These are phyloP conservation scores for Flueggea neowawraea DNA, from an alignment of 441 rosid species.

Conservation along the genomic window DNA sequence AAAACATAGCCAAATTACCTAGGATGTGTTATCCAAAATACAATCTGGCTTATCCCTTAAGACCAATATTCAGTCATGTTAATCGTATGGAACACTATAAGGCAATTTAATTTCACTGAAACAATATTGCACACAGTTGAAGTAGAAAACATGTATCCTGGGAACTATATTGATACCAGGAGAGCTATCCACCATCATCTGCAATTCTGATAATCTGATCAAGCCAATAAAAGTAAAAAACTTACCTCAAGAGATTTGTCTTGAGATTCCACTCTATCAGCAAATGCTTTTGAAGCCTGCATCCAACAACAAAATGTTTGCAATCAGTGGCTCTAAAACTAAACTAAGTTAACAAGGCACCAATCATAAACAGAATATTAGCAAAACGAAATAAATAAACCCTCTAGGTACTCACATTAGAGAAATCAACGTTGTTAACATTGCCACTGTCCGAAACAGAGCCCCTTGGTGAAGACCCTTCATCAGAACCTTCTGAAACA, in stretches of 20 bases:
- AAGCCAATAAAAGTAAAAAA: not conserved
- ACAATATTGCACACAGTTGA: too few species aligned
- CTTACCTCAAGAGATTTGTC: conserved; percentile 60
- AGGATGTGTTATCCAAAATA: too few species aligned
- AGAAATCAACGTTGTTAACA: conserved; percentile 40
- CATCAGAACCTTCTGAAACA: conserved; percentile 73
- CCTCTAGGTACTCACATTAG: conserved; percentile 37
- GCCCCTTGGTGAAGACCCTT: conserved; percentile 70
- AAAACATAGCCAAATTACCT: too few species aligned
- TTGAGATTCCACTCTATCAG: conserved; percentile 39
- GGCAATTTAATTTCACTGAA: too few species aligned
- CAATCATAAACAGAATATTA: too few species aligned
- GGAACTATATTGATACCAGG: too few species aligned
- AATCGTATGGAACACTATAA: too few species aligned
- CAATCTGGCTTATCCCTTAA: too few species aligned
- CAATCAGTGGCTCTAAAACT: not conserved
- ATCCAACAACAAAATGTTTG: conserved; percentile 19
- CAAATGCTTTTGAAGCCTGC: conserved; percentile 48
- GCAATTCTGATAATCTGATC: not conserved
- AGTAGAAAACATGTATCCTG: too few species aligned
- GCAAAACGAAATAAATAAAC: not conserved
- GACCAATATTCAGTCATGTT: too few species aligned
- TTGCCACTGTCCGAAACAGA: conserved; percentile 54
- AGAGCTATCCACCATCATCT: too few species aligned
- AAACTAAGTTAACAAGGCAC: too few species aligned